These are phyloP conservation scores for Firmiana major DNA, from an alignment of 345 rosid species.

Conservation along the genomic window DNA sequence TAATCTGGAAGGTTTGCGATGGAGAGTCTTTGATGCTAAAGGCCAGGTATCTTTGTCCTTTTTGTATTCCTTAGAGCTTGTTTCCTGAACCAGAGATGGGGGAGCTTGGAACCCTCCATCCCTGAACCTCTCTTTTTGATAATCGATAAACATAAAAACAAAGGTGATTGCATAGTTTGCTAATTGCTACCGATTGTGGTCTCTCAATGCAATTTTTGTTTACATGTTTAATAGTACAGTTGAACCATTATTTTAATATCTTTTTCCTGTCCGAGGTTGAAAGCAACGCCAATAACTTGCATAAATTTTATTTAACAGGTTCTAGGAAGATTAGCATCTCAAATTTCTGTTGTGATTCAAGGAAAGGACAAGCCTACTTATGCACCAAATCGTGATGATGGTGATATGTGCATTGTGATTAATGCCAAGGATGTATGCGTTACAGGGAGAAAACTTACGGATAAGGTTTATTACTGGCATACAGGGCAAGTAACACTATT, in stretches of 20 bases:
- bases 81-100: not conserved
- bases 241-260: not conserved
- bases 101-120: not conserved
- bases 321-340: conserved; percentile 95
- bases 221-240: not conserved
- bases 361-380: conserved; percentile 97
- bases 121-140: not conserved
- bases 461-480: conserved; percentile 88
- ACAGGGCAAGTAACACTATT: conserved; percentile 63
- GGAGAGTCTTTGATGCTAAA: conserved; percentile 97
- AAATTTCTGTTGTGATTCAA: conserved; percentile 79
- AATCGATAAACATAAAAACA: not conserved
- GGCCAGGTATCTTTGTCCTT: conserved; percentile 62
- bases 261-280: not conserved
- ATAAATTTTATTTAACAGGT: conserved; percentile 39
- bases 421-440: conserved; percentile 84
- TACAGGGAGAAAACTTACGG: conserved; percentile 86
- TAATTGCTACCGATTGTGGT: not conserved
- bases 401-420: conserved; percentile 92
- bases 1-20: conserved; percentile 84
- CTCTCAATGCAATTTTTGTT: not conserved
- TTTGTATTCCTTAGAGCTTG: not conserved
- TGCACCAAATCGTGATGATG: conserved; percentile 84
- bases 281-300: not conserved
- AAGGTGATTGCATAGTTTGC: not conserved